Evolutionary conservation across 202 grass and related monocot species (phyloP), one percentile per base, ranked within the genome.

Genomic region (Digitaria exilis): DNA sequence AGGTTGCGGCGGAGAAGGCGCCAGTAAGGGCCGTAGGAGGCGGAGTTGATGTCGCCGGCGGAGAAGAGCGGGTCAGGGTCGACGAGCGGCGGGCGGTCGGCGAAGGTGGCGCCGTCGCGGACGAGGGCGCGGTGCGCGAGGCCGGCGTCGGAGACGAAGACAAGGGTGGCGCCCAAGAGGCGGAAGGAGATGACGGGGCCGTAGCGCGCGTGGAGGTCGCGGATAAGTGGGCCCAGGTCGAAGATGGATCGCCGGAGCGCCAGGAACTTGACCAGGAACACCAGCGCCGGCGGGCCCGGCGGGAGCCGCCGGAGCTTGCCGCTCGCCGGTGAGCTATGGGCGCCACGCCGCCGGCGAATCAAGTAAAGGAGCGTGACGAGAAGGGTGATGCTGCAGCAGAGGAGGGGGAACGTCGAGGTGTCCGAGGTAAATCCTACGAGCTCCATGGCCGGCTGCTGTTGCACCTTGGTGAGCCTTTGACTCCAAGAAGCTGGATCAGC

Each of bases 1-100:
- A 83, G 68, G 57, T 83, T 83, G 29, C 69, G 80, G 57, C 70
- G 69, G 22, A 84, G n/a, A 16, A 84, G 52, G 34, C 70, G 81
- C 81, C 56, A 84, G 45, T 46, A 75, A 9, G 22, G 9, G 0
- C 81, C 81, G 37, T 84, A 84, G 5, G 56, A 19, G 24, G 81
- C 41, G 29, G 43, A 25, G 70, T 41, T 84, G 56, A 84, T 76
- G 71, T 44, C 73, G 71, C 43, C 29, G 31, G 41, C 32, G 71
- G 48, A 26, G 39, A 84, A 66, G 41, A 84, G 58, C 34, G n/a
- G 28, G 21, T 35, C 32, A 5, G 81, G 81, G 17, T 84, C 81
- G 42, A 10, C 4, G 56, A 31, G 34, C 35, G 13, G 66, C 41
- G 41, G 66, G 22, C 66, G 66, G 24, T 70, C 42, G 24, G 67